Base-by-base conservation (phyloP, 345 rosid genomes). In the Litchi chinensis region DNA sequence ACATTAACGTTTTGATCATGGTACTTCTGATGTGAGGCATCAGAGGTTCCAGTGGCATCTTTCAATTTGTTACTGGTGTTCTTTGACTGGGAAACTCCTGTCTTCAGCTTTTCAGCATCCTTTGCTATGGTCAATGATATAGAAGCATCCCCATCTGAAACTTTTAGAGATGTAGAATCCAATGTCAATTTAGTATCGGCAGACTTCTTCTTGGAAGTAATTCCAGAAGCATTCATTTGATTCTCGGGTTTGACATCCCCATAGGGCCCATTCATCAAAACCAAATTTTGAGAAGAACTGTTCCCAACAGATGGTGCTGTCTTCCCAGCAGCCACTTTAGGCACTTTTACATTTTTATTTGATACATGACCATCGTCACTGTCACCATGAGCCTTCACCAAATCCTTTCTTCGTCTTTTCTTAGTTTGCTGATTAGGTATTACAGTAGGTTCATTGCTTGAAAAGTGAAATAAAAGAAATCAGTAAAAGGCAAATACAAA, bases 381-480 rank as follows among this genome's bases (percentile, higher is more conserved):
- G 80, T 88, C 93, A 32, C 84, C 77, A 64, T 50, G 79, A 77
- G 87, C 80, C 83, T 90, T 92, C 67, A 76, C 70, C 62, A 84
- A 71, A 79, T 93, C 98, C 84, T 87, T 95, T 83, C 94, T 90
- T 84, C 88, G 82, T 89, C 98, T 88, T 90, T 93, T 95, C 87
- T 91, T 95, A 3, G 88, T 88, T 82, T 91, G 90, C 83, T 87
- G 91, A 72, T 84, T 86, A 59, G 93, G 83, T 77, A 76, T 73
- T 68, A 81, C 79, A 68, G 89, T n/a, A 60, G 94, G 85, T 77
- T 92, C 93, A 74, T 80, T 93, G 85, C 91, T 90, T 77, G 79
- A 71, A 80, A 68, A 69, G 56, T 18, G 66, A 84, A 83, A 79
- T 24, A 16, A 74, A 71, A 39, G 54, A 68, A 59, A 67, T 79